Evolutionary conservation across 768 basidiomycete genomes (phyloP).

Genomic region (Hypholoma fasciculare): DNA sequence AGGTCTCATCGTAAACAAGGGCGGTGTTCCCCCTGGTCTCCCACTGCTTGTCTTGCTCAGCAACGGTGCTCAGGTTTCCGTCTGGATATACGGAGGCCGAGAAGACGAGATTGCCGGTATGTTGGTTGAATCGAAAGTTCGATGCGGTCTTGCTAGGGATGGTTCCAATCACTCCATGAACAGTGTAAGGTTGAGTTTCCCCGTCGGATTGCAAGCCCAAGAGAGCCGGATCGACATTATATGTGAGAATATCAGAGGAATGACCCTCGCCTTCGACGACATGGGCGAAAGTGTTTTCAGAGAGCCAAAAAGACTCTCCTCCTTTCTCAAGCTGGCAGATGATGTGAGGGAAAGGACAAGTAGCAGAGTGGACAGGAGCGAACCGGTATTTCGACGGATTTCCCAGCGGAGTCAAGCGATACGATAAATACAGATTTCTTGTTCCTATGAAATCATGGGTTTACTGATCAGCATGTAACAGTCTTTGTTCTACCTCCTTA

Average conservation of each 20-base stretch:
- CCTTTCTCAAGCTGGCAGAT: constrained; percentile 52
- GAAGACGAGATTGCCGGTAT: constrained; percentile 73
- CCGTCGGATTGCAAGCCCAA: constrained; percentile 21
- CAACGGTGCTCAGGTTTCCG: constrained; percentile 67
- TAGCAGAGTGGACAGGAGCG: constrained; percentile 14
- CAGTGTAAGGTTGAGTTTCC: constrained; percentile 29
- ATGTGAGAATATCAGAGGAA: constrained; percentile 58
- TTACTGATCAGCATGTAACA: too few species aligned
- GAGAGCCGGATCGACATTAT: constrained; percentile 47
- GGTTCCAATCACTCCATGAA: constrained; percentile 53
- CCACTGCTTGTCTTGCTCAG: constrained; percentile 69
- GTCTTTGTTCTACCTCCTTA: constrained; percentile 31
- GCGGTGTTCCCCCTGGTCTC: constrained; percentile 74
- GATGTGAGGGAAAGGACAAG: not conserved
- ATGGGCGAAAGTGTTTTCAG: constrained; percentile 67
- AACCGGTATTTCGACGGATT: constrained; percentile 56
- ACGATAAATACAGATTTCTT: constrained; percentile 66
- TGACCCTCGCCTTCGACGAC: constrained; percentile 57
- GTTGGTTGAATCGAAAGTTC: constrained; percentile 67
- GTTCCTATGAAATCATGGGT: constrained; percentile 45
- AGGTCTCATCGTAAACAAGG: constrained; percentile 66
- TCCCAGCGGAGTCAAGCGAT: constrained; percentile 50
- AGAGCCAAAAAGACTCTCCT: constrained; percentile 81
- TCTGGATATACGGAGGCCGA: constrained; percentile 82
- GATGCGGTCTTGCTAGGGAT: constrained; percentile 67